Evolutionary conservation across 2,329 filamentous ascomycete species (phyloP), one percentile per base, ranked within the genome.

Genomic region (Talaromyces pinophilus): DNA sequence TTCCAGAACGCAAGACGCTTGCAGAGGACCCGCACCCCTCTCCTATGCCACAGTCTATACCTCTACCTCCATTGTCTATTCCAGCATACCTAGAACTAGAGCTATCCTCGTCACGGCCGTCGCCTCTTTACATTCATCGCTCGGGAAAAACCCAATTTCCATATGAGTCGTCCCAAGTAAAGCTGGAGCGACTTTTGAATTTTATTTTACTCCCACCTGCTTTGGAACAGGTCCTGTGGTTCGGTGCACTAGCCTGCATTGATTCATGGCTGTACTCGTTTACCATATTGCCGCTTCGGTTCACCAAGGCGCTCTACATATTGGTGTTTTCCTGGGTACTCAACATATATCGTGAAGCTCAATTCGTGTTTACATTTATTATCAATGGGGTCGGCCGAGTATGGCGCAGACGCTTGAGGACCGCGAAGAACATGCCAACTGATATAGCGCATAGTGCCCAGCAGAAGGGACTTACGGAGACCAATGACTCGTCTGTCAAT

Each of bases 241-340:
- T 99, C 79, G 95, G 95, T 6, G 89, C 92, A 0, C 80, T 98
- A 40, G 93, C 94, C 6, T 99, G 95, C 78, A 83, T 99, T 5
- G 95, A 99, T 76, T 91, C 94, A 1, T 99, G 94, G 93, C 86
- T 99, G 1, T 95, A 97, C 79, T 96, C 92, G 0, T 96, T 99
- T 72, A 99, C 95, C 0, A 97, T 99, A 54, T 82, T 99, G 0
- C 95, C 95, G 0, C 85, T 99, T 67, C 87, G 95, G 2, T 98
- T 99, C 72, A 77, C 91, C 63, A 90, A 93, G 67, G 94, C 95
- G 0, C 73, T 94, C 0, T 87, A 87, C 22, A 88, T 98, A 2
- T 80, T 99, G 30, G 77, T 88, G 10, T 85, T 87, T 67, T 98
- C 93, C 85, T 96, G 92, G 92, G 84, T 79, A 1, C 87, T 90